phyloP scores from a whole-genome alignment of 441 rosid species.

The Erysimum cheiri region DNA sequence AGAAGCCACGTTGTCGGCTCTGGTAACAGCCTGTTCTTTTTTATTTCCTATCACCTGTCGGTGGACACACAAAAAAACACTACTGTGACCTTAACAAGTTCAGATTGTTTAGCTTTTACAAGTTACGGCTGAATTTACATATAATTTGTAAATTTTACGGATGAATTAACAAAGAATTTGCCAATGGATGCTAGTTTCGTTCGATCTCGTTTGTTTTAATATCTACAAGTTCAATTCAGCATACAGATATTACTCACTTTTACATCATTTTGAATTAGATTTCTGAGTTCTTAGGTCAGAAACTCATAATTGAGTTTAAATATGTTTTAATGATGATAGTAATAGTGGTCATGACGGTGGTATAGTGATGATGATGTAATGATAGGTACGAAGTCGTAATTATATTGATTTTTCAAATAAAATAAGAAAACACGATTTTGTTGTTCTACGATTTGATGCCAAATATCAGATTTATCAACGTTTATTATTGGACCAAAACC shows the following conservation, averaged over 20 bases:
- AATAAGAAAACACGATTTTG: neutral
- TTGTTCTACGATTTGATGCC: neutral
- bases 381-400: neutral
- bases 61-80: slow-evolving; percentile 12
- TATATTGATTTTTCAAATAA: neutral
- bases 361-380: neutral
- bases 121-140: no score
- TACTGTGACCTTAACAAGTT: no score
- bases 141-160: neutral
- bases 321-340: no score
- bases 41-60: slow-evolving; percentile 30
- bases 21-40: slow-evolving; percentile 41
- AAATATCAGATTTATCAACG: neutral
- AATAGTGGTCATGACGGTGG: slow-evolving; percentile 7
- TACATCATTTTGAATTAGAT: neutral
- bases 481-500: slow-evolving; percentile 18
- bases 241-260: neutral
- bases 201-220: neutral
- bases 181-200: neutral
- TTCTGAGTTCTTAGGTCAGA: neutral
- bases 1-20: slow-evolving; percentile 34
- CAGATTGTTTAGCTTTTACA: no score
- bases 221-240: neutral
- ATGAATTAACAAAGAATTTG: neutral
- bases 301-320: no score